phyloP scores from a whole-genome alignment of 1,139 yeast species.

The Saccharomyces hybrid region DNA sequence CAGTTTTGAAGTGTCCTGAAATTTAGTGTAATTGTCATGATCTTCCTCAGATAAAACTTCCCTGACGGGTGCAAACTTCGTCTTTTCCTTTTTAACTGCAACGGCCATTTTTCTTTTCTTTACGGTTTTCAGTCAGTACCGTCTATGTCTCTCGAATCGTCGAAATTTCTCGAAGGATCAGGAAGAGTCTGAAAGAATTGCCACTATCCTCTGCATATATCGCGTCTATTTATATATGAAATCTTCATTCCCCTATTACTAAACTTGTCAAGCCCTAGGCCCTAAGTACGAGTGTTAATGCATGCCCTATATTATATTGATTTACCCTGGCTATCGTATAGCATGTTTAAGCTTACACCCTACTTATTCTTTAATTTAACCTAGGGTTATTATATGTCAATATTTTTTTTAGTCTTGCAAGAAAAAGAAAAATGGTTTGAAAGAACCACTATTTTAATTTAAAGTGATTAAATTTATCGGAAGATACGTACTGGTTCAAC shows the following conservation, averaged over 20 bases:
- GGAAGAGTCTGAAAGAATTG: not conserved
- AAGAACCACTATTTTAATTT: not conserved
- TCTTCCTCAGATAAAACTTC: slow-evolving; percentile 6
- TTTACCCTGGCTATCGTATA: not conserved
- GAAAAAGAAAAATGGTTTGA: not conserved
- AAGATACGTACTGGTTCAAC: not conserved
- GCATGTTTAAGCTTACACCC: not conserved
- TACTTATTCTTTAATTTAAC: not conserved
- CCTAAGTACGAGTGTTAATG: not conserved
- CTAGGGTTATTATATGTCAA: not conserved
- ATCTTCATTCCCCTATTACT: not conserved
- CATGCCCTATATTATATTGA: not conserved
- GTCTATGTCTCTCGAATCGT: not conserved
- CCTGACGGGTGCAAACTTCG: slow-evolving; percentile 11
- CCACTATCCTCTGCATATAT: not conserved
- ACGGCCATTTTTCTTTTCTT: not conserved
- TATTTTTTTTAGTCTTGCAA: not conserved
- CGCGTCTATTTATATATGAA: slow-evolving; percentile 1
- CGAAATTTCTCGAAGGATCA: not conserved
- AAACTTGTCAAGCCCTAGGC: not conserved
- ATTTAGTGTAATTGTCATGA: slow-evolving; percentile 9
- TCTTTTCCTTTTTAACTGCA: slow-evolving; percentile 10
- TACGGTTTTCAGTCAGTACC: not conserved
- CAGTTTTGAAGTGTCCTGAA: slow-evolving; percentile 9
- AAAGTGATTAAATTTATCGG: not conserved